Conservation (phyloP, 2,329 filamentous ascomycete genomes). For the Metarhizium album region DNA sequence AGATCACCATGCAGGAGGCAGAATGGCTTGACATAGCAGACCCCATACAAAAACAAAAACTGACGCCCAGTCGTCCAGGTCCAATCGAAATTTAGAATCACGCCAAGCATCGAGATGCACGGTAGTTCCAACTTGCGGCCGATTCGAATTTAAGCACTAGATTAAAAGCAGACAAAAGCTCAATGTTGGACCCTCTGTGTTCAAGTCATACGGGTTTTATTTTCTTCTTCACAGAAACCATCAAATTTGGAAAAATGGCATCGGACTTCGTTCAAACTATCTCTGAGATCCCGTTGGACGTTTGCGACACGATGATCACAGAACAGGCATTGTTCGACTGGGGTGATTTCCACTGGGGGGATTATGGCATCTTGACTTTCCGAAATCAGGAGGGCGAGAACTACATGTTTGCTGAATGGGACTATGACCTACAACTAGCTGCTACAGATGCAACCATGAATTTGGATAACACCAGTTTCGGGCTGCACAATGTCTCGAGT, state of each 20-base stretch:
- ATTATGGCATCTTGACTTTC: not conserved
- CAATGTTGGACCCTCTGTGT: too few species aligned
- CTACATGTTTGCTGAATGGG: not conserved
- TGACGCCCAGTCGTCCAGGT: not conserved
- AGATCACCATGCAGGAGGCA: not conserved
- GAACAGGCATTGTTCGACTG: not conserved
- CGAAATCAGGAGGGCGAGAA: not conserved
- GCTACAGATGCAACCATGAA: not conserved
- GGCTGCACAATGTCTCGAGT: not conserved
- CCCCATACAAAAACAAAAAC: not conserved
- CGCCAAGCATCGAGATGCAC: not conserved
- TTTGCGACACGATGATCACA: not conserved
- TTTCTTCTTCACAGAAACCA: not conserved
- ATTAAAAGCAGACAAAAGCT: not conserved
- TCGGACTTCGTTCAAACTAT: not conserved
- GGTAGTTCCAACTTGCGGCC: not conserved
- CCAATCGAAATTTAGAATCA: not conserved
- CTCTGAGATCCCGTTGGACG: not conserved
- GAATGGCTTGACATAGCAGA: not conserved
- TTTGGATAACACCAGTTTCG: not conserved
- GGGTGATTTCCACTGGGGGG: too few species aligned
- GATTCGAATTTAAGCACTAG: not conserved
- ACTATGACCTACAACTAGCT: not conserved
- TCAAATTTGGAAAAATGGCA: not conserved
- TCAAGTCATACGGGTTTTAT: not conserved